phyloP scores from a whole-genome alignment of 805 yeast genomes.

The Lachancea sp. region DNA sequence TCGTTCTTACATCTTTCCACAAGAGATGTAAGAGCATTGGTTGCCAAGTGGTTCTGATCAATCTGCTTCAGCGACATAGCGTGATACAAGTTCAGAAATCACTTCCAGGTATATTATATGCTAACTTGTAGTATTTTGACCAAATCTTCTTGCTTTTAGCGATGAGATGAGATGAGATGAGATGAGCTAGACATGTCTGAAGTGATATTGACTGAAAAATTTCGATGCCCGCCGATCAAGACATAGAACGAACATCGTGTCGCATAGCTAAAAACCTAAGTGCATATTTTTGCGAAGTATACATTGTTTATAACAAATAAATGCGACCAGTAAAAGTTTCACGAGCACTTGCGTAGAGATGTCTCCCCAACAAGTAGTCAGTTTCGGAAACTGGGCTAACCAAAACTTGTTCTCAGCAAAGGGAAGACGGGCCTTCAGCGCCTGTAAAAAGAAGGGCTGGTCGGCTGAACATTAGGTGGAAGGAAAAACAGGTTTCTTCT shows the following conservation, averaged over 20 bases:
- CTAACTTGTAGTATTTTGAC: no score
- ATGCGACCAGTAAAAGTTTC: slow-evolving; percentile 1
- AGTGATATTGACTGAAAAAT: not conserved
- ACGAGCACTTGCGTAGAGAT: slow-evolving; percentile 4
- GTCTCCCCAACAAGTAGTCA: not conserved
- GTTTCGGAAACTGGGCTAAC: no score
- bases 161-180: not conserved
- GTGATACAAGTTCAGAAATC: not conserved
- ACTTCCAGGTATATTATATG: no score
- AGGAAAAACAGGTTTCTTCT: no score
- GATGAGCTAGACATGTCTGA: not conserved
- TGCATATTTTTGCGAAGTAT: slow-evolving; percentile 8
- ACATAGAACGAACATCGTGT: not conserved
- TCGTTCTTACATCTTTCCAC: slow-evolving; percentile 29
- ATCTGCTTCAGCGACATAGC: slow-evolving; percentile 7
- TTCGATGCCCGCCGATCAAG: not conserved
- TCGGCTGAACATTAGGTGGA: not conserved
- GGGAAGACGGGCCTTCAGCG: not conserved
- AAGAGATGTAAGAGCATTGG: slow-evolving; percentile 22
- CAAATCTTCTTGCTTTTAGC: not conserved
- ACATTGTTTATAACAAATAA: slow-evolving; percentile 6
- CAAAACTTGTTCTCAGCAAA: not conserved
- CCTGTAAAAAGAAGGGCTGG: slow-evolving; percentile 1
- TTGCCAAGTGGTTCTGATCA: slow-evolving; percentile 11
- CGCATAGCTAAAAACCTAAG: slow-evolving; percentile 4